Percentiles rank a stretch among this genome's conserved stretches.
These are phyloP conservation scores for Phaeosphaeriaceae sp. DNA, from an alignment of 2,329 filamentous ascomycete genomes.

Conservation along the genomic window DNA sequence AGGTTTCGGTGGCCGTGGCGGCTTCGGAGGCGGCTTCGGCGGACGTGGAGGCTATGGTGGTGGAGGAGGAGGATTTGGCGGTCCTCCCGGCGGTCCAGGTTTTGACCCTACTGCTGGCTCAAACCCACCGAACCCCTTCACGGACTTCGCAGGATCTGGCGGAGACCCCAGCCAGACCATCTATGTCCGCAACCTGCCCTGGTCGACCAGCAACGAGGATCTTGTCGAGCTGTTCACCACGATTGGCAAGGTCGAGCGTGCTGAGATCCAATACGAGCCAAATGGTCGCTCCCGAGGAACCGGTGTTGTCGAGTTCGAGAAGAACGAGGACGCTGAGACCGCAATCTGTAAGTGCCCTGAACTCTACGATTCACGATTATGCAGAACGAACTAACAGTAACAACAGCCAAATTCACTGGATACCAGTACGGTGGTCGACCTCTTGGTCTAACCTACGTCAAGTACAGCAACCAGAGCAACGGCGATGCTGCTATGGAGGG, in stretches of 20 bases:
- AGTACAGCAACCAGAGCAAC: conserved; percentile 76
- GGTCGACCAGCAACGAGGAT: conserved; percentile 99
- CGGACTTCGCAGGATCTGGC: conserved; percentile 86
- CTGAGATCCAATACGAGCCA: conserved; percentile 98
- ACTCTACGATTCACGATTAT: not conserved
- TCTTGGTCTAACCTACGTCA: conserved; percentile 90
- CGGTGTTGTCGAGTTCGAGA: conserved; percentile 95
- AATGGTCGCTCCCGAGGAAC: conserved; percentile 94
- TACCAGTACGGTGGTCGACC: conserved; percentile 97
- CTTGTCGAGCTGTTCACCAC: conserved; percentile 95
- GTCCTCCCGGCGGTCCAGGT: conserved; percentile 47
- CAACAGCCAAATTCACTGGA: conserved; percentile 85
- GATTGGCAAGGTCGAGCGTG: conserved; percentile 96
- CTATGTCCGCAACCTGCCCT: conserved; percentile 96
- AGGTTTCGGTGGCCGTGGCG: conserved; percentile 60
- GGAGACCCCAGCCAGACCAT: conserved; percentile 84
- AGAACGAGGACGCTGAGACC: conserved; percentile 82
- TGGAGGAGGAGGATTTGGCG: conserved; percentile 54
- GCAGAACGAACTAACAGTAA: conserved; percentile 30
- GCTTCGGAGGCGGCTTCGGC: conserved; percentile 54
- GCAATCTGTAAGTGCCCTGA: conserved; percentile 70
- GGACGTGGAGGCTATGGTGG: conserved; percentile 59
- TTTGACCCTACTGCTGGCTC: conserved; percentile 59
- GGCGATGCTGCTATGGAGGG: conserved; percentile 77
- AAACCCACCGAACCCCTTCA: conserved; percentile 84